Evolutionary conservation across 225 moss, liverwort and hornwort species (phyloP), one percentile per base, ranked within the genome.

Genomic region (Ulota crispa): DNA sequence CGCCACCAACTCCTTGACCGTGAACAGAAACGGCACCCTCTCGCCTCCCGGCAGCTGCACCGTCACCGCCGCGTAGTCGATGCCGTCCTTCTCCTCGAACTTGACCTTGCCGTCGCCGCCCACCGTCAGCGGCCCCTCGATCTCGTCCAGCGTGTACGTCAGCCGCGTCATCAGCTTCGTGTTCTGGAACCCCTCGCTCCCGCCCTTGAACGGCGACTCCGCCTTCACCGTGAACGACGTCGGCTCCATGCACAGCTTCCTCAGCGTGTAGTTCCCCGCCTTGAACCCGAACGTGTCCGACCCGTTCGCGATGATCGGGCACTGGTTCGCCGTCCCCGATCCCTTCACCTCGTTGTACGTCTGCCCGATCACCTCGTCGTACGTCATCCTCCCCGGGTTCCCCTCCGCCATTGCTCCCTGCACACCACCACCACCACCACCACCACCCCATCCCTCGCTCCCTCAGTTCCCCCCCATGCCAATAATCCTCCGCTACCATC

Each of bases 31-130:
- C 0, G 95, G 95, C 23, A 96, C 95, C 62, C 95, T 87, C 87
- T 96, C 95, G 5, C 95, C 95, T 84, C 95, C 95, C 0, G 91
- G 73, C 8, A 96, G 93, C 88, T 96, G 95, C 37, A 96, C 95
- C 0, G 95, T 96, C 42, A 96, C 95, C 13, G 95, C 95, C 10
- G 95, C 95, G 78, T 96, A 96, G 79, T 96, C 95, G 32, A 96
- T 93, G 31, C 95, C 95, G 41, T 91, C 95, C 76, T 89, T 88
- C 87, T 96, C 95, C 83, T 73, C 69, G 71, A 96, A 92, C 79
- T 90, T 94, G 32, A 96, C 59, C 13, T 65, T 82, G 3, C 95
- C 94, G 76, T 94, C 90, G 1, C 78, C 60, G 20, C 73, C 28
- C 0, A 96, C 70, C 3, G 81, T 64, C 1, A 94, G 75, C 0